Conservation (phyloP, 257 asterid genomes). For the Coffea eugenioides region DNA sequence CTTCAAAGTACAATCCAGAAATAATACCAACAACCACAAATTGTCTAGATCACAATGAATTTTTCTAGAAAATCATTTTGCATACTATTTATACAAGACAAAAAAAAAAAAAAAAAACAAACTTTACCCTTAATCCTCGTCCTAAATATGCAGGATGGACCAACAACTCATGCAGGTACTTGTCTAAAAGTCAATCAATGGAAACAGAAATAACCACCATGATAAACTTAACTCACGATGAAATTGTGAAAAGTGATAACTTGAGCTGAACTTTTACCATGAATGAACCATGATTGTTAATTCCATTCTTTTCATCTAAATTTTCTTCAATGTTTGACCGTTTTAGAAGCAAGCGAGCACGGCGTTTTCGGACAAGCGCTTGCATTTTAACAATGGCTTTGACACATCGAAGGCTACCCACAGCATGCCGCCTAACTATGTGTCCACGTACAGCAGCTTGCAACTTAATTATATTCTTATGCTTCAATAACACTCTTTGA, state of each 20-base stretch:
- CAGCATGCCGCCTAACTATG: constrained; percentile 78
- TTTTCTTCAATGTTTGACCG: constrained; percentile 30
- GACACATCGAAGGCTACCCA: constrained; percentile 90
- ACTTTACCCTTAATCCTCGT: not conserved
- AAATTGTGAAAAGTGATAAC: not conserved
- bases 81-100: not conserved
- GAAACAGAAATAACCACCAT: not conserved
- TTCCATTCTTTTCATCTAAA: constrained; percentile 32
- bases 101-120: not conserved
- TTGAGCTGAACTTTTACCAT: constrained; percentile 21
- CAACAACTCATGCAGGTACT: not conserved
- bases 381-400: constrained; percentile 93
- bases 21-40: no score
- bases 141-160: not conserved
- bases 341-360: constrained; percentile 29
- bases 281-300: constrained; percentile 14
- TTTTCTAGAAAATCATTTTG: not conserved
- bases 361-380: constrained; percentile 79
- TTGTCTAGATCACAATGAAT: not conserved
- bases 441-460: constrained; percentile 98
- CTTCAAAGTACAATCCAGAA: not conserved
- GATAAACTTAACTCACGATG: not conserved
- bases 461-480: constrained; percentile 56
- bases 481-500: constrained; percentile 50
- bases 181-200: not conserved